Conservation (phyloP, 352 stramenopile genomes). For the Pythium folliculosum region DNA sequence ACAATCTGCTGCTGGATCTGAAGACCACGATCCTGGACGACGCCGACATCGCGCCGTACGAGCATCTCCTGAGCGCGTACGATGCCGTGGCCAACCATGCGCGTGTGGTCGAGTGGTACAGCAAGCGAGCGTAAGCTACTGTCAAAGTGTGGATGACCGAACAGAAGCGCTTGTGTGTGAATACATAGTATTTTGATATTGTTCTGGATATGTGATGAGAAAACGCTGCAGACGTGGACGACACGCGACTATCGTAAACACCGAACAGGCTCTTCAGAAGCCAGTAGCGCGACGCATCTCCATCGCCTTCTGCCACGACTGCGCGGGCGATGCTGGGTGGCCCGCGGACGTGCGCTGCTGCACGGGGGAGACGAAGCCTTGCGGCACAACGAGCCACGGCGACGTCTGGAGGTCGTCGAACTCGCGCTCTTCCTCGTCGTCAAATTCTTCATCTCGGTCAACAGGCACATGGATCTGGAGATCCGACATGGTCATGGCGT, state of each 20-base stretch:
- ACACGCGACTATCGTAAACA: not conserved
- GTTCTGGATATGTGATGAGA: too few species aligned
- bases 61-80: conserved; percentile 33
- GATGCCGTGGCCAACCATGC: conserved; percentile 36
- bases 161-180: not conserved
- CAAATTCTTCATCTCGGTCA: conserved; percentile 13
- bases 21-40: conserved; percentile 38
- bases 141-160: not conserved
- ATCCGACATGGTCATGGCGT: conserved; percentile 20
- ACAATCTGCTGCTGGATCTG: conserved; percentile 41
- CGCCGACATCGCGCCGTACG: conserved; percentile 22
- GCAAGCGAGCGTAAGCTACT: not conserved
- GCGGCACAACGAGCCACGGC: conserved; percentile 46
- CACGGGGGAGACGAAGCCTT: conserved; percentile 33
- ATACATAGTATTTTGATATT: too few species aligned
- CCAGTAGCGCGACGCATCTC: conserved; percentile 43
- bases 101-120: conserved; percentile 53
- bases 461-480: conserved; percentile 11
- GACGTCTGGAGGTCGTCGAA: conserved; percentile 43
- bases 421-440: conserved; percentile 28
- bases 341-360: conserved; percentile 18
- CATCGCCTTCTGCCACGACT: conserved; percentile 39
- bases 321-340: conserved; percentile 6
- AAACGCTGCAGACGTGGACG: conserved; percentile 16
- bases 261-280: conserved; percentile 11